phyloP scores from a whole-genome alignment of 148 eudicot species.

The Salicornia ramosissima region DNA sequence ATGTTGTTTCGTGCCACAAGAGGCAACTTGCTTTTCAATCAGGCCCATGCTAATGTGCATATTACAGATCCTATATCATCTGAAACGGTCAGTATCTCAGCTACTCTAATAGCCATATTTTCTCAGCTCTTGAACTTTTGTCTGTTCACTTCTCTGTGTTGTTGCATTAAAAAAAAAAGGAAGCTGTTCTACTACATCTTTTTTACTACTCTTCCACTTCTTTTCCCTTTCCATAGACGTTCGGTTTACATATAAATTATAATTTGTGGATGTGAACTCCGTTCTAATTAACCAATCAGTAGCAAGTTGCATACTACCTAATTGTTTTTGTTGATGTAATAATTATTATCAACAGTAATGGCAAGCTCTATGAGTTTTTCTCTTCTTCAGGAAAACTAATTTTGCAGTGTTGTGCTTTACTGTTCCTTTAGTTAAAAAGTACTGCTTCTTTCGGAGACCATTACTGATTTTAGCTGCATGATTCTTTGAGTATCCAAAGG shows the following conservation, averaged over 20 bases:
- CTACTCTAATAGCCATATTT: neutral
- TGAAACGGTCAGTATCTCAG: slow-evolving; percentile 56
- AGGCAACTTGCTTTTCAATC: slow-evolving; percentile 97
- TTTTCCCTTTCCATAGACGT: neutral
- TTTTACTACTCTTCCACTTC: neutral
- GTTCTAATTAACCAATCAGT: neutral
- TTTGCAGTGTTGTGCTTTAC: neutral
- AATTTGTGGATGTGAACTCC: neutral
- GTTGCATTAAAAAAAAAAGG: neutral
- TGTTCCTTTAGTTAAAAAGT: neutral
- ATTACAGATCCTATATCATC: slow-evolving; percentile 79
- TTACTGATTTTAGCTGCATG: slow-evolving; percentile 5
- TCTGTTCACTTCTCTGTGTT: neutral
- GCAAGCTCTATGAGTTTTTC: neutral
- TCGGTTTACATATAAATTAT: neutral
- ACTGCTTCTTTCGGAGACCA: neutral
- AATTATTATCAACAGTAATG: neutral
- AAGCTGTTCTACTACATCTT: neutral
- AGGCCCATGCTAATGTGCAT: slow-evolving; percentile 75
- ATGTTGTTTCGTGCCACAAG: slow-evolving; percentile 98
- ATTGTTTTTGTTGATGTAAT: neutral
- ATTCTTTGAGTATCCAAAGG: slow-evolving; percentile 42
- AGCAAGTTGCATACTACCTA: neutral
- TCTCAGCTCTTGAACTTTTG: neutral
- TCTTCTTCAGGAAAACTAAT: neutral